These are phyloP conservation scores for Apiospora koreana DNA, from an alignment of 2,329 filamentous ascomycete species.

Conservation along the genomic window DNA sequence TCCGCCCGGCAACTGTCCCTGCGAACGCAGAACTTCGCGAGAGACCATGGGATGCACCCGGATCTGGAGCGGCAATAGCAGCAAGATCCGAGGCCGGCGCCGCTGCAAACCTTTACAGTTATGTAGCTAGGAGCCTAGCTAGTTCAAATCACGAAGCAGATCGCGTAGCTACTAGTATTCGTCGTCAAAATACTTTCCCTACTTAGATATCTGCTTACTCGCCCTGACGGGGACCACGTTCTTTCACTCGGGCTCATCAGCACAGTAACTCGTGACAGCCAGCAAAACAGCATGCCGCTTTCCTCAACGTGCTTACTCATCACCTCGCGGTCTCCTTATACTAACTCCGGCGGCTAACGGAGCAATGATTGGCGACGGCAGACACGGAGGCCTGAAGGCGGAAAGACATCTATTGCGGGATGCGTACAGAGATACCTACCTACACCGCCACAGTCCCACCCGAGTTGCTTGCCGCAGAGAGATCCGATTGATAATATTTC, in stretches of 20 bases:
- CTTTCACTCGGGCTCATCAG: not conserved
- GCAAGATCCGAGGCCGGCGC: not conserved
- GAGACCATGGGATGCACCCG: not conserved
- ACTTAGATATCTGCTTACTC: no score
- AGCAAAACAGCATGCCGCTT: not conserved
- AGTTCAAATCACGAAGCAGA: no score
- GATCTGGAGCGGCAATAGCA: not conserved
- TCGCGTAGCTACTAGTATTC: not conserved
- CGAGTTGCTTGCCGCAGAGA: not conserved
- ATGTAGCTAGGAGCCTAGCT: not conserved
- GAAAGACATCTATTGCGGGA: not conserved
- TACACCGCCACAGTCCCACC: not conserved
- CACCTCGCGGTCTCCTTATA: not conserved
- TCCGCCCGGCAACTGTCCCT: not conserved
- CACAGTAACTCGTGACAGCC: not conserved
- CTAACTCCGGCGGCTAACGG: not conserved
- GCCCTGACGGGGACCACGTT: not conserved
- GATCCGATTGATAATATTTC: not conserved
- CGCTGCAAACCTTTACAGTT: not conserved
- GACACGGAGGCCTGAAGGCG: not conserved
- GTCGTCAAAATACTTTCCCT: not conserved
- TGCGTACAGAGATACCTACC: not conserved
- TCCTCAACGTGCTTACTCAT: not conserved
- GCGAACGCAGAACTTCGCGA: not conserved
- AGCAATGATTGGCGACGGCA: not conserved